phyloP scores from a whole-genome alignment of 371 early-diverging fungal genomes.

The Syncephalastrum sp. region DNA sequence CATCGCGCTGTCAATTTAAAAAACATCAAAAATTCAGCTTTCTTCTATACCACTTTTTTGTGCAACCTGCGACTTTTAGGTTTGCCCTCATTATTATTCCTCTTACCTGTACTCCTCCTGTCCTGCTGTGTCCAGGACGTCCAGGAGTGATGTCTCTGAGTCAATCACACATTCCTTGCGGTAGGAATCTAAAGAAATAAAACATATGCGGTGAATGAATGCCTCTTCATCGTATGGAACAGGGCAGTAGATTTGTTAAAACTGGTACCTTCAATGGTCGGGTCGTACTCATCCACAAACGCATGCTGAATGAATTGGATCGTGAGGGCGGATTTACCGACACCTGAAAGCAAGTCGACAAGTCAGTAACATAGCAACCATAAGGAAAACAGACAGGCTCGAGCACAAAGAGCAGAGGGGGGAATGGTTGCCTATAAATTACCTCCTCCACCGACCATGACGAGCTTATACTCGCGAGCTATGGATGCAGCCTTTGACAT shows the following conservation, averaged over 20 bases:
- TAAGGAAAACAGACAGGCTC: no score
- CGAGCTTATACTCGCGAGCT: constrained; percentile 70
- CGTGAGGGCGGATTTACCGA: constrained; percentile 86
- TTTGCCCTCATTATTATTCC: neutral
- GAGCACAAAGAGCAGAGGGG: no score
- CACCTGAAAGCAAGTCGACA: constrained; percentile 41
- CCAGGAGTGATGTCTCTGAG: constrained; percentile 79
- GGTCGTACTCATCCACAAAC: constrained; percentile 93
- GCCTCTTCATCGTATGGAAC: no score
- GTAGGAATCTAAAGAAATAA: constrained; percentile 71
- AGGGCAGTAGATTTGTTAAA: no score
- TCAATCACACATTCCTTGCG: constrained; percentile 87
- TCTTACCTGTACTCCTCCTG: constrained; percentile 85
- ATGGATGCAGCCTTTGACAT: constrained; percentile 56
- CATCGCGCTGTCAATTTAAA: constrained; percentile 56
- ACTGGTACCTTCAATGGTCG: constrained; percentile 82
- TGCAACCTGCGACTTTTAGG: constrained; percentile 4
- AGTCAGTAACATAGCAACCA: no score
- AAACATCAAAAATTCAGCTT: neutral
- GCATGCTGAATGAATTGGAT: constrained; percentile 90
- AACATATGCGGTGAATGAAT: no score
- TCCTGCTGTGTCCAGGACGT: constrained; percentile 93
- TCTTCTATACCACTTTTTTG: neutral
- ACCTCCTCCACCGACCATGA: constrained; percentile 87
- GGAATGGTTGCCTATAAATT: constrained; percentile 10